Conservation (phyloP, 192 early-diverging fungal species). For the Mycoemilia scoparia region DNA sequence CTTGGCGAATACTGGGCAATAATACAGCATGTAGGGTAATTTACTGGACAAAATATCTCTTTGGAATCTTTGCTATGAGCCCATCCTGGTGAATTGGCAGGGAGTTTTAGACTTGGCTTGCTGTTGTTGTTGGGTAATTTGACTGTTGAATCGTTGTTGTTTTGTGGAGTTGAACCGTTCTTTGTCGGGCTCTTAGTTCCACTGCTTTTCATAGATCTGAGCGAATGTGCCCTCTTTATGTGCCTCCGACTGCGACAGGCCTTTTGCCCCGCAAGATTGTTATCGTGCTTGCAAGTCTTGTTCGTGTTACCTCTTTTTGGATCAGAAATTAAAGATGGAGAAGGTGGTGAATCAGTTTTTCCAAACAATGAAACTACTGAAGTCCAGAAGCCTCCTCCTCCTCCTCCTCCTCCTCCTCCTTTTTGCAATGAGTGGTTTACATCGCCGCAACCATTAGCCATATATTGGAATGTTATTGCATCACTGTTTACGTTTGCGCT, state of each 20-base stretch:
- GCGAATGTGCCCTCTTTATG: not conserved
- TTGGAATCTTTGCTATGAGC: slow-evolving; percentile 1
- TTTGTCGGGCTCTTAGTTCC: not conserved
- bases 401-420: not conserved
- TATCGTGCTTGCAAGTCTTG: too few species aligned
- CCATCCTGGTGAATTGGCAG: not conserved
- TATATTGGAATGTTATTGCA: not conserved
- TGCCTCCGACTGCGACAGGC: too few species aligned
- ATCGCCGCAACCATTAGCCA: not conserved
- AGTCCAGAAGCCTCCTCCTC: not conserved
- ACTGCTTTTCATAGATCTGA: not conserved
- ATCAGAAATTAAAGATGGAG: too few species aligned
- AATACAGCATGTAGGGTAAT: slow-evolving; percentile 8
- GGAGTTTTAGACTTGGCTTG: not conserved
- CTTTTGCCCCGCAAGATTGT: too few species aligned
- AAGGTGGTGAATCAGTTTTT: too few species aligned
- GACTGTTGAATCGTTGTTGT: not conserved
- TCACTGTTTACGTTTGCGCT: slow-evolving; percentile 2
- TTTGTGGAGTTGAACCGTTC: slow-evolving; percentile 2
- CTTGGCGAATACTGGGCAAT: slow-evolving; percentile 28
- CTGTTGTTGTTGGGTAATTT: not conserved
- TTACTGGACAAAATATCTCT: slow-evolving; percentile 13
- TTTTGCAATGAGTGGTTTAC: not conserved
- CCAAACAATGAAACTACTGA: too few species aligned
- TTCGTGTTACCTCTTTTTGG: too few species aligned